A percentile compares a stretch with the other conserved stretches of the same genome.
These are phyloP conservation scores for Aaosphaeria pasadenensis DNA, from an alignment of 2,329 filamentous ascomycete genomes.

Conservation along the genomic window DNA sequence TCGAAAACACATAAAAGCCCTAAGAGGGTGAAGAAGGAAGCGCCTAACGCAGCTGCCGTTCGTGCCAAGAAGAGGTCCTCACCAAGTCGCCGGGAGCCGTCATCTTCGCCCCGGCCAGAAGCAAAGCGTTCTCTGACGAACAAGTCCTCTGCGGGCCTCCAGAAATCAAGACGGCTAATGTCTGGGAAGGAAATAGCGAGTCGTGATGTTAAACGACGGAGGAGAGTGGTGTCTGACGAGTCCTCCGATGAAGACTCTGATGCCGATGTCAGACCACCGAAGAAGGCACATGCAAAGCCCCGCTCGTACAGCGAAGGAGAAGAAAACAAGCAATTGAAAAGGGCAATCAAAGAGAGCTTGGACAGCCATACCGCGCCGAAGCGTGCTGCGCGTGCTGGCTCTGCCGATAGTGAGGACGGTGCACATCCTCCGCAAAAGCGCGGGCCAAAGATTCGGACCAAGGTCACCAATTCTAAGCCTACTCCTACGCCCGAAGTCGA, in stretches of 20 bases:
- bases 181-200: constrained; percentile 36
- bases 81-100: constrained; percentile 28
- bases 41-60: constrained; percentile 19
- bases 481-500: constrained; percentile 34
- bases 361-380: constrained; percentile 28
- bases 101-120: constrained; percentile 29
- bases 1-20: constrained; percentile 30
- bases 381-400: constrained; percentile 16
- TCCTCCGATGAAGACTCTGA: constrained; percentile 35
- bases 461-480: constrained; percentile 22
- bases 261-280: constrained; percentile 35
- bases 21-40: constrained; percentile 31
- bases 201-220: constrained; percentile 25
- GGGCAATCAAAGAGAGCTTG: constrained; percentile 23
- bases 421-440: constrained; percentile 16
- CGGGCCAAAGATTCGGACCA: constrained; percentile 23
- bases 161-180: constrained; percentile 33
- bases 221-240: constrained; percentile 32
- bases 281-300: constrained; percentile 24
- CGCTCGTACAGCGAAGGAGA: constrained; percentile 35
- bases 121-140: constrained; percentile 20
- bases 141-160: constrained; percentile 21
- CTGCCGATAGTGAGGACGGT: constrained; percentile 31
- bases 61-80: constrained; percentile 32
- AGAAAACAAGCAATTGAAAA: constrained; percentile 31